Base-by-base conservation (phyloP, 1,284 basidiomycete species). In the Puccinia horiana region DNA sequence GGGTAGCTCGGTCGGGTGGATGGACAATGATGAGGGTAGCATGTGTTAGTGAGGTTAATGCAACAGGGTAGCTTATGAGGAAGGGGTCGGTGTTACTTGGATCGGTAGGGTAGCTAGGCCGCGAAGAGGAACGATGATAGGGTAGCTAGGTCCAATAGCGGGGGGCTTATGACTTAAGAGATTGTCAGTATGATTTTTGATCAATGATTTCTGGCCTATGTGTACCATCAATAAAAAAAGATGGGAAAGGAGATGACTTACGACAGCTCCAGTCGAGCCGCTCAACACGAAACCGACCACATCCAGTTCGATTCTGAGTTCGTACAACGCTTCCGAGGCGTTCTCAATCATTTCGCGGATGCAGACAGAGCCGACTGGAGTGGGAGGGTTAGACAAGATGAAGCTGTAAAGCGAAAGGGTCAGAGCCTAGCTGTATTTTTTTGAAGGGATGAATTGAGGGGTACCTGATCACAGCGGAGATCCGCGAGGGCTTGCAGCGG, bases 141-240 rank as follows among this genome's bases (percentile, higher is more conserved):
- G n/a, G n/a, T n/a, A n/a, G n/a, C n/a, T n/a, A n/a, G n/a, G n/a
- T 23, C 93, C 90, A 73, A 96, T 91, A n/a, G 90, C 89, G 2
- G 93, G 91, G 61, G 90, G 90, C 42, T 82, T 52, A 11, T 14
- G 42, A 9, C 4, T 14, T 23, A 37, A 56, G 35, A 75, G 73
- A 12, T 56, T 16, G 32, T 76, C 76, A 78, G 42, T 8, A n/a
- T 69, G 26, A 14, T 44, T 35, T 23, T 11, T 35, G 8, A 20
- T 35, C n/a, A 8, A 61, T 58, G 9, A 37, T 32, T 49, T 56
- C 32, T 54, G n/a, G 29, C n/a, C 6, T 18, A 20, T 8, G 6
- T 40, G 14, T 2, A 29, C 26, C 56, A 44, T 61, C 18, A 29
- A 63, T 32, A 32, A 40, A 18, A 54, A 54, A n/a, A n/a, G n/a